Evolutionary conservation across 1,139 yeast genomes (phyloP), one percentile per base, ranked within the genome.

Genomic region (Candida mesenterica): DNA sequence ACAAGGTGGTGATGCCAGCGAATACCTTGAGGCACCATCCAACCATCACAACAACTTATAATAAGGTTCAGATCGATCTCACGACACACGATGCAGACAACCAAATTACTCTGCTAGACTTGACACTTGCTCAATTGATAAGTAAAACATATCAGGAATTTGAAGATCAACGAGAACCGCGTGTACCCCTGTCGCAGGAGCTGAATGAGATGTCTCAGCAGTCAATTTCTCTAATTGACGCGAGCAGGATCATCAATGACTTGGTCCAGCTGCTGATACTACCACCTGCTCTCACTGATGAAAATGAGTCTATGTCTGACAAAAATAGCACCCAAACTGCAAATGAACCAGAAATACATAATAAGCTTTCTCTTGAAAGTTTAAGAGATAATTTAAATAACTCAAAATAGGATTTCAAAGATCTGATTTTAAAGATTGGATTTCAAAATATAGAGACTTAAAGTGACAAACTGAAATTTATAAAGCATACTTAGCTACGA

Each of bases 11-110:
- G 1, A 60, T 76, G 59, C 62, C 77, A 31, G 72, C 88, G 1
- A 85, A 83, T 50, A 49, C 63, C 1, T 59, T 65, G 49, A 82
- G 79, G 18, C 95, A 87, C 49, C 96, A 87, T 53, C 95, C 95
- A 0, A 77, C 79, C 0, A 77, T 83, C 4, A 64, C 64, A 1
- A 82, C 82, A 2, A 70, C 79, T 0, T 86, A 85, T 51, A 85
- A 79, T 47, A 59, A 63, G 29, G 87, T 85, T 0, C 63, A 65
- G 10, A 48, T 86, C 3, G 65, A 68, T 20, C 57, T 85, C 28
- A 75, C 82, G 3, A 86, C 95, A 0, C 95, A 86, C 50, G 95
- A 86, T 50, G 63, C 68, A 0, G 67, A 62, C 0, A 68, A 68
- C 28, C 73, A 74, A 4, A 54, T 86, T 12, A 75, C 86, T 4